Base-by-base conservation (phyloP, 108 stramenopile genomes). In the Fistulifera solaris region DNA sequence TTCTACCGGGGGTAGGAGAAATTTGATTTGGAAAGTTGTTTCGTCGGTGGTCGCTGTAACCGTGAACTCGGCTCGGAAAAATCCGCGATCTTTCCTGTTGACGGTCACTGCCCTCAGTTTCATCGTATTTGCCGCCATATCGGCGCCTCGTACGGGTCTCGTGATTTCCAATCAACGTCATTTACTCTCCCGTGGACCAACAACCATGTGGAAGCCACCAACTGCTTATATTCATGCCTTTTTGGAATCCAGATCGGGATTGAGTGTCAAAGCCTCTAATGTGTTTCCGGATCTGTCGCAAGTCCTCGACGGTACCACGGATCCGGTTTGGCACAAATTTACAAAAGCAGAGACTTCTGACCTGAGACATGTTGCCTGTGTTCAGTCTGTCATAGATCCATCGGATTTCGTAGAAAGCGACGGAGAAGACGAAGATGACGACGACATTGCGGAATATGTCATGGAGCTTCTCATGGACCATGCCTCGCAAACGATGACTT, bases 131-230 rank as follows among this genome's bases (percentile, higher is more conserved):
- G 65, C 58, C 8, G 43, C 57, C 38, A 51, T 70, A 27, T 61
- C 67, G 38, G 76, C 81, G 38, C 87, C 87, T 1, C 55, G 72
- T 43, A 81, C 77, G 40, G 87, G 87, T 11, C 40, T 85, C 22
- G 77, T 81, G 18, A 53, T 85, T 21, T 83, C 82, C 0, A 54
- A 49, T 15, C 63, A 70, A 1, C 58, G 56, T 23, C 41, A 57
- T 1, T 52, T 71, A 1, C 62, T 73, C 27, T 75, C 73, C 35
- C 52, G 52, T 10, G 85, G 85, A 5, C 71, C 72, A 31, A 85
- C 75, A 3, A 80, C 79, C 19, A 38, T 77, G 1, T 67, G 70
- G 28, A 45, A 48, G 7, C 79, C 79, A 19, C 79, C 79, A 3
- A 43, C 48, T 16, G 27, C 47, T 8, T 80, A 72, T 48, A 17